Evolutionary conservation across 1,284 basidiomycete species (phyloP).

Genomic region (Thecaphora frezii): DNA sequence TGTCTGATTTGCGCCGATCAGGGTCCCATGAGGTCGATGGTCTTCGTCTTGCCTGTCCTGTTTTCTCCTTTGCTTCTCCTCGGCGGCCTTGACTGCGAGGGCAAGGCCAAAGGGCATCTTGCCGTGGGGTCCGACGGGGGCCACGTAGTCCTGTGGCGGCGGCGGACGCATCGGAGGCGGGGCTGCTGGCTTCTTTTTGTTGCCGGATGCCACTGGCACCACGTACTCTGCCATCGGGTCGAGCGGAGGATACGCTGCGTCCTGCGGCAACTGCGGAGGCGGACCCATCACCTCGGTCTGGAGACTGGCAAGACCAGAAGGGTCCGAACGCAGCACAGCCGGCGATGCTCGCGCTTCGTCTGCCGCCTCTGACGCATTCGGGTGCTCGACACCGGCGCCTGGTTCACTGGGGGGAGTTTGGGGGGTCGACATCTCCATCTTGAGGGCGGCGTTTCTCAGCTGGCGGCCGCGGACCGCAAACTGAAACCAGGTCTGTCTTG

Average conservation of each 20-base stretch:
- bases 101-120: slow-evolving; percentile 34
- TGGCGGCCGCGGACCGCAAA: background rate
- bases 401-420: too few relatives aligned
- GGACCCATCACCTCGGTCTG: slow-evolving; percentile 41
- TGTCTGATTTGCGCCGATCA: too few relatives aligned
- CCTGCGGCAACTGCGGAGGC: slow-evolving; percentile 24
- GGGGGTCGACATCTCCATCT: background rate
- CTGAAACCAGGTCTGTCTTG: background rate
- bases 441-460: background rate
- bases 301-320: background rate
- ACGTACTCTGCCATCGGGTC: slow-evolving; percentile 18
- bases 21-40: too few relatives aligned
- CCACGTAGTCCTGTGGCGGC: slow-evolving; percentile 14
- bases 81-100: slow-evolving; percentile 2
- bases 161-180: slow-evolving; percentile 9
- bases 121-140: slow-evolving; percentile 26
- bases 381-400: too few relatives aligned
- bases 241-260: slow-evolving; percentile 30
- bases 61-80: slow-evolving; percentile 2
- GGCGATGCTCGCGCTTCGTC: too few relatives aligned
- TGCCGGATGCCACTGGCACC: slow-evolving; percentile 2
- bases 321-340: too few relatives aligned
- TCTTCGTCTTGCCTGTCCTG: too few relatives aligned
- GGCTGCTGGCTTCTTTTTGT: slow-evolving; percentile 9
- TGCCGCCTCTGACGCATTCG: background rate